Base-by-base conservation (phyloP, 805 yeast genomes). In the Tetrapisispora namnaoensis region DNA sequence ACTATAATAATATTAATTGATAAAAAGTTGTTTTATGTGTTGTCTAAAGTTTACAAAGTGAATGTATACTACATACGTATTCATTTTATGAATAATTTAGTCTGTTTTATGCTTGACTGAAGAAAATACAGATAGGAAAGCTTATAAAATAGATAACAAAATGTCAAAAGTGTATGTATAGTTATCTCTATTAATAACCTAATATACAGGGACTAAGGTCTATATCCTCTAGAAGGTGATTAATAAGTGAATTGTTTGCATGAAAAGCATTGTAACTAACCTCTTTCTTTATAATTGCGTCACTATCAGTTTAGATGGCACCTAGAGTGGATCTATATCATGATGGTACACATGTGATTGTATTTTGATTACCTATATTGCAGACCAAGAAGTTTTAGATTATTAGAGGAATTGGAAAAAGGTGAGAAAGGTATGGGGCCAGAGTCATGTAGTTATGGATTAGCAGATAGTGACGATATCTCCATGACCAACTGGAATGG, bases 361-460 rank as follows among this genome's bases (percentile, higher is more conserved):
- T 24, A 24, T 24, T n/a, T 4, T 6, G 28, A 24, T 24, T 4
- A 14, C 18, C 16, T 18, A 7, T 43, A 34, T 27, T 41, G 34
- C 47, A 63, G 67, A 39, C 99, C 99, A 56, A 81, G 99, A 69
- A 90, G 87, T 66, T 93, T 93, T 70, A 86, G 95, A 64, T 78
- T 93, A 34, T 76, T 93, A 53, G 99, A 93, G 70, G 99, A 93
- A 70, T 75, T 93, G 55, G 99, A 95, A 67, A 91, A 91, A 61
- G 99, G 99, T 44, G 99, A 93, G 65, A 93, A 93, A 67, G 99
- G 99, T 20, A 73, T 86, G 44, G 97, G 98, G 20, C 93, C 97
- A 24, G 98, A 93, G 67, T 86, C 95, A 16, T 90, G 96, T 65
- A 91, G 98, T 21, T 88, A 93, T 61, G 99, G 99, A 0, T 75